phyloP scores from a whole-genome alignment of 345 rosid genomes.

The Gossypium rotundifolium region DNA sequence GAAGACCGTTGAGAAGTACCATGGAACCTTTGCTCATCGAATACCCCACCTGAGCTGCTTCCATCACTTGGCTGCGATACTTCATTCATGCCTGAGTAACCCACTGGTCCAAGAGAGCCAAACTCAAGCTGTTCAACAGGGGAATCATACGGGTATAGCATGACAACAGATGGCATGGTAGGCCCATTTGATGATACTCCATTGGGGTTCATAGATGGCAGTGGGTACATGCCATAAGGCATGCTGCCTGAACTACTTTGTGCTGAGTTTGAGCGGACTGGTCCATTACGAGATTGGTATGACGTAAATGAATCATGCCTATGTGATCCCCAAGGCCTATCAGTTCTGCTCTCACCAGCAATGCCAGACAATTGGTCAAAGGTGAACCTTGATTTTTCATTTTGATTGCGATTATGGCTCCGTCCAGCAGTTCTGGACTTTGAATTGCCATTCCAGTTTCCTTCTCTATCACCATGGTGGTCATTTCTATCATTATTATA shows the following conservation, averaged over 20 bases:
- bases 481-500: constrained; percentile 69
- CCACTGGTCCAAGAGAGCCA: constrained; percentile 55
- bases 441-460: constrained; percentile 59
- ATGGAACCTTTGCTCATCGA: constrained; percentile 60
- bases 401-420: constrained; percentile 49
- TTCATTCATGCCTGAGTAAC: constrained; percentile 40
- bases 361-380: constrained; percentile 33
- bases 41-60: constrained; percentile 32
- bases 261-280: constrained; percentile 42
- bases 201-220: constrained; percentile 50
- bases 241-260: constrained; percentile 49
- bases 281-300: constrained; percentile 61
- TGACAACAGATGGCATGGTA: constrained; percentile 55
- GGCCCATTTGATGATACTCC: constrained; percentile 62
- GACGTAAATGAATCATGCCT: constrained; percentile 51
- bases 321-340: constrained; percentile 61
- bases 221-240: constrained; percentile 65
- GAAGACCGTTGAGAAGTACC: constrained; percentile 51
- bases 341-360: constrained; percentile 46
- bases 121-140: constrained; percentile 73
- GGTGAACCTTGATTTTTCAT: constrained; percentile 50
- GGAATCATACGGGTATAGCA: constrained; percentile 69
- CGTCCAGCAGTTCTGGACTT: constrained; percentile 67
- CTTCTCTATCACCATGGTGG: constrained; percentile 69
- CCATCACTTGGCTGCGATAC: constrained; percentile 43